Percentiles rank a stretch among this genome's conserved stretches.
Evolutionary conservation across 1,284 basidiomycete species (phyloP).

Genomic region (Austropuccinia psidii): DNA sequence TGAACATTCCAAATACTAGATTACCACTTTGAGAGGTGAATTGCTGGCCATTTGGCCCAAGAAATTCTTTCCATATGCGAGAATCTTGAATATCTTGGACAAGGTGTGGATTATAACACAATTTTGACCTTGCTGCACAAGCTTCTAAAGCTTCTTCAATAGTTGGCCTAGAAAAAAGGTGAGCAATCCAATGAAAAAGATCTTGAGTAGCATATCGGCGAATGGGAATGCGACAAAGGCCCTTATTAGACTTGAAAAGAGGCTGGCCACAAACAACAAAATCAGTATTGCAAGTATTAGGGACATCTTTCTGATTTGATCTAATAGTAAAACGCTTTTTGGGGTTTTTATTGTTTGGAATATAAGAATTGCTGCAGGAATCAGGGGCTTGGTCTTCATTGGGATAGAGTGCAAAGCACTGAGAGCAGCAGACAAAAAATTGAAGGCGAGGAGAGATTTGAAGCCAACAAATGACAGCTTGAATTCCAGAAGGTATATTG

Average conservation of each 20-base stretch:
- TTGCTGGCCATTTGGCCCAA: neutral
- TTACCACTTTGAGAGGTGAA: neutral
- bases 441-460: conserved; percentile 1
- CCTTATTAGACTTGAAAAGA: neutral
- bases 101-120: neutral
- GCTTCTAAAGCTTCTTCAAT: neutral
- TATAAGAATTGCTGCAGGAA: neutral
- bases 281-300: neutral
- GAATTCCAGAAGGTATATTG: neutral
- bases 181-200: conserved; percentile 15
- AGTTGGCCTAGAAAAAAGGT: neutral
- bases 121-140: neutral
- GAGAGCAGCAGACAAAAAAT: neutral
- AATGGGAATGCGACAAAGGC: neutral
- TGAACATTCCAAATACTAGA: conserved; percentile 3
- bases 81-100: conserved; percentile 12
- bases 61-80: conserved; percentile 9
- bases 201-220: conserved; percentile 10
- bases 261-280: neutral
- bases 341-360: neutral
- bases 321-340: too few relatives aligned
- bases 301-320: neutral
- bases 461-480: conserved; percentile 7
- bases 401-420: conserved; percentile 5
- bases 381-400: neutral